Percentiles rank a stretch among this genome's conserved stretches.
Evolutionary conservation across 208 protist genomes (phyloP).

Genomic region (Phytomonas sp.): DNA sequence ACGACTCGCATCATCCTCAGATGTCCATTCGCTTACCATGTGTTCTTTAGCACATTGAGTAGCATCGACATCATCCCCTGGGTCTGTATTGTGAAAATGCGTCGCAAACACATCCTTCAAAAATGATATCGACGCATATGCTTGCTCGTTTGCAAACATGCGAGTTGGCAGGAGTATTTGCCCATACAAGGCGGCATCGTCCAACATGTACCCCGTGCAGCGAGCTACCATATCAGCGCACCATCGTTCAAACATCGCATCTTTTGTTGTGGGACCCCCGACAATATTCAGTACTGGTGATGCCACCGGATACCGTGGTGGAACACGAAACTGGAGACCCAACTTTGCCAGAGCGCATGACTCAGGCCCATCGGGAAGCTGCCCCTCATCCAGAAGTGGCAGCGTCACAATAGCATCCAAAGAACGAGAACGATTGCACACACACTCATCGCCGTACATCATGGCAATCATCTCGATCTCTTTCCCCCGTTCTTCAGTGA

Average conservation of each 20-base stretch:
- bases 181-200: slow-evolving; percentile 32
- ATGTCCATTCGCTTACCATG: slow-evolving; percentile 18
- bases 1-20: slow-evolving; percentile 23
- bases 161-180: slow-evolving; percentile 60
- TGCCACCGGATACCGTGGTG: slow-evolving; percentile 40
- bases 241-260: slow-evolving; percentile 51
- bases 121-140: slow-evolving; percentile 19
- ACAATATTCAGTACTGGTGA: slow-evolving; percentile 34
- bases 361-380: neutral
- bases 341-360: slow-evolving; percentile 38
- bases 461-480: slow-evolving; percentile 70
- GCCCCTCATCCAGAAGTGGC: slow-evolving; percentile 15
- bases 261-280: slow-evolving; percentile 37
- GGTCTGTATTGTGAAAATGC: neutral
- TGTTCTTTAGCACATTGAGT: neutral
- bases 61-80: neutral
- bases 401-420: slow-evolving; percentile 16
- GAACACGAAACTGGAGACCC: slow-evolving; percentile 34
- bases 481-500: slow-evolving; percentile 23
- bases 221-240: slow-evolving; percentile 24
- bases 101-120: slow-evolving; percentile 27
- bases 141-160: slow-evolving; percentile 38
- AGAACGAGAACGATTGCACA: slow-evolving; percentile 8
- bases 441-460: slow-evolving; percentile 66
- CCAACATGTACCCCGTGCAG: slow-evolving; percentile 30